Evolutionary conservation across 2,329 filamentous ascomycete species (phyloP).

Genomic region (Pyrenophora teres): DNA sequence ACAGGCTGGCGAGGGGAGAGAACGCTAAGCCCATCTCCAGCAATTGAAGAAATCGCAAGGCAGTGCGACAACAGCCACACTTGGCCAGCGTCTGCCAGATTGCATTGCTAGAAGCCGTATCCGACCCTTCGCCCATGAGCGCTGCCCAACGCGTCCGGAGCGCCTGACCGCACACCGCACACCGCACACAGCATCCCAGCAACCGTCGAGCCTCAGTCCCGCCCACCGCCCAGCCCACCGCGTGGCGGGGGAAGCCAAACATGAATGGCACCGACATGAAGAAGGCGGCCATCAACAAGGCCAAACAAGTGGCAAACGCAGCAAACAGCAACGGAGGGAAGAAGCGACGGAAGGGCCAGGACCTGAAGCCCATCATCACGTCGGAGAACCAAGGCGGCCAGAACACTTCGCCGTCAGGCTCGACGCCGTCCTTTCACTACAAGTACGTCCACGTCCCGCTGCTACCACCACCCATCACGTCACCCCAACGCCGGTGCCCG

Average conservation of each 20-base stretch:
- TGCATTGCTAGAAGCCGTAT: conserved; percentile 4
- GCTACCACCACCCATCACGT: conserved; percentile 4
- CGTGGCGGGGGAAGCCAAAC: conserved; percentile 49
- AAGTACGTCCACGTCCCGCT: conserved; percentile 43
- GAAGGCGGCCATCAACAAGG: conserved; percentile 68
- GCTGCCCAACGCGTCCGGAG: conserved; percentile 32
- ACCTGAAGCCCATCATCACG: conserved; percentile 76
- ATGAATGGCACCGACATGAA: conserved; percentile 70
- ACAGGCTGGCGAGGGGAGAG: conserved; percentile 38
- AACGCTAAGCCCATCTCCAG: conserved; percentile 40
- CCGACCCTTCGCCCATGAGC: conserved; percentile 30
- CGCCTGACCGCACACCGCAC: conserved; percentile 32
- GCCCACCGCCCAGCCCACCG: conserved; percentile 21
- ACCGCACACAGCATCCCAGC: conserved; percentile 8
- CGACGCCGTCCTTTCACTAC: conserved; percentile 45
- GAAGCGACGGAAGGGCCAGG: conserved; percentile 75
- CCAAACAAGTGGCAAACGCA: conserved; percentile 66
- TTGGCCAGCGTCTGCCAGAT: conserved; percentile 2
- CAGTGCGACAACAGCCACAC: conserved; percentile 29
- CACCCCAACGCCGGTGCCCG: background rate
- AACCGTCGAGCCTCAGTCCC: conserved; percentile 17
- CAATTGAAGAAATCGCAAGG: conserved; percentile 44
- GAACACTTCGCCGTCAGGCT: conserved; percentile 49
- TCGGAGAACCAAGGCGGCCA: conserved; percentile 61
- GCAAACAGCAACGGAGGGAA: conserved; percentile 63